These are phyloP conservation scores for Fragilaria crotonensis DNA, from an alignment of 108 stramenopile species.

Conservation along the genomic window DNA sequence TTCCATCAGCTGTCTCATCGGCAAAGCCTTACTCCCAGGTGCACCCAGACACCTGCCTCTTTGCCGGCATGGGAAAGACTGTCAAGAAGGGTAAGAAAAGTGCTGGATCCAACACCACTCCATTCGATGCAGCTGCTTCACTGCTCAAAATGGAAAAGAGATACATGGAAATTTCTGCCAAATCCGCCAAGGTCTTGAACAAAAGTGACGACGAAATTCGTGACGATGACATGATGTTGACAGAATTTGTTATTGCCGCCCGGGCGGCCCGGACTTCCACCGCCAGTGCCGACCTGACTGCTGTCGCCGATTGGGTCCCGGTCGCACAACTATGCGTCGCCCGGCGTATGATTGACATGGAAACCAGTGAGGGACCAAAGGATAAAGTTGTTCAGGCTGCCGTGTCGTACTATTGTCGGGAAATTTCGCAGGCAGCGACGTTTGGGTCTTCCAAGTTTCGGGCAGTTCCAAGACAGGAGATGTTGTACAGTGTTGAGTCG, in stretches of 20 bases:
- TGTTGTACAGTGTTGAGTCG: conserved; percentile 68
- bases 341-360: conserved; percentile 32
- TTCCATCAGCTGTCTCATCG: no score
- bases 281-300: conserved; percentile 3
- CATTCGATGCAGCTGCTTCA: conserved; percentile 58
- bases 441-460: conserved; percentile 51
- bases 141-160: conserved; percentile 52
- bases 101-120: conserved; percentile 2
- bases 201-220: neutral
- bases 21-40: no score
- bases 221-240: neutral
- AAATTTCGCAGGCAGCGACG: conserved; percentile 48
- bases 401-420: conserved; percentile 72
- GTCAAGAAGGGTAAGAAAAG: conserved; percentile 16
- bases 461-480: conserved; percentile 42
- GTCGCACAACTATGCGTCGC: conserved; percentile 59
- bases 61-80: conserved; percentile 54
- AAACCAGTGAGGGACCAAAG: conserved; percentile 13
- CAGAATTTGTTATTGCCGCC: neutral
- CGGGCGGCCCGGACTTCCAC: neutral
- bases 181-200: conserved; percentile 34
- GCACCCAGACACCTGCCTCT: neutral
- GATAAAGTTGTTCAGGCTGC: conserved; percentile 38
- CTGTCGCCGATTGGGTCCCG: conserved; percentile 72
- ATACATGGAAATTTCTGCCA: conserved; percentile 49